Conservation (phyloP, 2,329 filamentous ascomycete species). For the Clonostachys byssicola region DNA sequence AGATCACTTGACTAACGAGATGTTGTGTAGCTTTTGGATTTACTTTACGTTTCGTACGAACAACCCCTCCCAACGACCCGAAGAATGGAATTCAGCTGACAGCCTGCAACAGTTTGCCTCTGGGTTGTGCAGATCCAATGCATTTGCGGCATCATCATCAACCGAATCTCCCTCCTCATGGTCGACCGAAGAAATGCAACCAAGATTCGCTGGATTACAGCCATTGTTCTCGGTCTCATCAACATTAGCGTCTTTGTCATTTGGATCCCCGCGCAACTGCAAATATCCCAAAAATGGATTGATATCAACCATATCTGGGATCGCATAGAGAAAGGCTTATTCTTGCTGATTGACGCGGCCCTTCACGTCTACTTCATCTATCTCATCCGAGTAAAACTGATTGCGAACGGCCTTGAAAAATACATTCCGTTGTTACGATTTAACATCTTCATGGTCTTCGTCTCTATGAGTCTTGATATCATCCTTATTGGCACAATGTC, state of each 20-base stretch:
- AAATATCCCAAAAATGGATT: slow-evolving; percentile 32
- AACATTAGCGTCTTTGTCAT: slow-evolving; percentile 50
- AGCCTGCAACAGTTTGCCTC: background rate
- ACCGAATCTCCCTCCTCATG: slow-evolving; percentile 42
- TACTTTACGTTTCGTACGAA: background rate
- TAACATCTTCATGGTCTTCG: slow-evolving; percentile 15
- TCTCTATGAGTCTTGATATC: slow-evolving; percentile 17
- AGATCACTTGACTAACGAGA: background rate
- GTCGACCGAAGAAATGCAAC: slow-evolving; percentile 25
- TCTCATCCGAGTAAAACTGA: slow-evolving; percentile 35
- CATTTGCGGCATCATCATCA: slow-evolving; percentile 50
- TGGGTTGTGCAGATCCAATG: slow-evolving; percentile 43
- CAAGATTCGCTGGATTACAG: slow-evolving; percentile 36
- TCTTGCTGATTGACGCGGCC: slow-evolving; percentile 38
- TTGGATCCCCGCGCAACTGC: slow-evolving; percentile 47
- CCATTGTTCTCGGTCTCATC: slow-evolving; percentile 37
- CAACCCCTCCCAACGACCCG: background rate
- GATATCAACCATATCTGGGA: slow-evolving; percentile 47
- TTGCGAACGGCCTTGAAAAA: slow-evolving; percentile 40
- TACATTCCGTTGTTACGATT: slow-evolving; percentile 36
- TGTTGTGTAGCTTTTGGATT: background rate
- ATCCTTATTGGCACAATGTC: slow-evolving; percentile 18
- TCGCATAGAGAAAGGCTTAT: slow-evolving; percentile 44
- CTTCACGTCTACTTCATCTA: slow-evolving; percentile 47
- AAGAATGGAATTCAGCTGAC: no score